Evolutionary conservation across 2,329 filamentous ascomycete genomes (phyloP), one percentile per base, ranked within the genome.

Genomic region (Pseudohalonectria lignicola): DNA sequence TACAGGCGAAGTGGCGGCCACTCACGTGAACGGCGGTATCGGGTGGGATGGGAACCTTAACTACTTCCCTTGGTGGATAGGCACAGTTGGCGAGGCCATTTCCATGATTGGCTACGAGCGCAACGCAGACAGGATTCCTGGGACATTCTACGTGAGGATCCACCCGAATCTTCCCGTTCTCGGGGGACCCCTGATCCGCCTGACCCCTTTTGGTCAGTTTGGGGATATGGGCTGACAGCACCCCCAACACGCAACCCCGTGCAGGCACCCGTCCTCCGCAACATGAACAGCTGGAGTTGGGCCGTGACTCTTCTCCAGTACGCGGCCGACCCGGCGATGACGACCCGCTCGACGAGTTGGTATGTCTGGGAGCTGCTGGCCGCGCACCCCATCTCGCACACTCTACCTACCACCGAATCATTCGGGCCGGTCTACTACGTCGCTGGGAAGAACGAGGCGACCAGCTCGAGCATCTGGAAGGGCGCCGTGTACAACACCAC

Each of bases 401-500:
- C 67, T 1, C 60, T 72, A 0, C 65, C 67, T 0, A 58, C 63
- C 1, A 55, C 55, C 3, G 53, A 55, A 7, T 49, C 60, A 5
- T 59, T 57, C 4, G 50, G 58, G 6, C 69, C 69, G 0, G 52
- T 67, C 0, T 74, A 62, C 52, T 71, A 64, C 46, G 69, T 71
- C 3, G 61, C 67, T 1, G 69, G 69, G 2, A 59, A 51, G 45
- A 64, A 65, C 41, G 52, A 62, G 25, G 54, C 57, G 8, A 41
- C 42, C 9, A 58, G 54, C 21, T 55, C 55, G 4, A 52, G 63
- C 33, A 57, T 71, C 41, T 69, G 69, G 59, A 74, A 74, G 53
- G 63, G 57, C 4, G 67, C 67, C 12, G 66, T 65, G 0, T 74
- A 73, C 52, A 74, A 74, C 55, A 62, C 64, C 0, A 70, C 69